phyloP scores from a whole-genome alignment of 805 yeast genomes.

The Candida berthetii region DNA sequence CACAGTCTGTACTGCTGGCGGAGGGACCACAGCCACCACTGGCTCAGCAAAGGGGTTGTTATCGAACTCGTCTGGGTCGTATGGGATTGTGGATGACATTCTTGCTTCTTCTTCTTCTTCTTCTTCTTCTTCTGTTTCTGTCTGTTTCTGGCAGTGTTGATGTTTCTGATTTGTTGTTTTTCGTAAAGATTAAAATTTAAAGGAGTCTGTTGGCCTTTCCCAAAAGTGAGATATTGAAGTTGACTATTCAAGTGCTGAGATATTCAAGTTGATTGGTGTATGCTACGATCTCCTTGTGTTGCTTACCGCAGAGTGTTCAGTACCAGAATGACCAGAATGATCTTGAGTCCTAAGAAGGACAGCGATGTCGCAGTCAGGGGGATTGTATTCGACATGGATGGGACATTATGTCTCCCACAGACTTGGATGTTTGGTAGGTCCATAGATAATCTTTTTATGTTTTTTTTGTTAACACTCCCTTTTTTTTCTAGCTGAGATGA shows the following conservation, averaged over 20 bases:
- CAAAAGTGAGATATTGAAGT: slow-evolving; percentile 2
- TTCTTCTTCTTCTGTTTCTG: neutral
- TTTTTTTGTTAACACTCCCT: too few relatives aligned
- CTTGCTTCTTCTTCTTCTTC: neutral
- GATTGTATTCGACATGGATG: slow-evolving; percentile 74
- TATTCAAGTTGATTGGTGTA: too few relatives aligned
- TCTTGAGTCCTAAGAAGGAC: slow-evolving; percentile 13
- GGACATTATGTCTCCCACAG: slow-evolving; percentile 66
- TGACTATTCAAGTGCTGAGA: slow-evolving; percentile 3
- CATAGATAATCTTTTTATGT: too few relatives aligned
- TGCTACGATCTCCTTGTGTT: too few relatives aligned
- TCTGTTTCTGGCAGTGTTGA: neutral
- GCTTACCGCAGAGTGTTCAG: too few relatives aligned
- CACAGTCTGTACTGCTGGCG: slow-evolving; percentile 3
- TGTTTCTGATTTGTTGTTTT: neutral
- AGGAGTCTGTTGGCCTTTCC: neutral
- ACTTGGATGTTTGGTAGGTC: slow-evolving; percentile 41
- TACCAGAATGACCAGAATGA: slow-evolving; percentile 13
- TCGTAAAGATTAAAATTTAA: neutral
- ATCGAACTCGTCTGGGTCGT: slow-evolving; percentile 51
- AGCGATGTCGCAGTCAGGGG: slow-evolving; percentile 37
- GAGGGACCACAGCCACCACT: slow-evolving; percentile 14
- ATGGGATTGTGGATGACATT: slow-evolving; percentile 39
- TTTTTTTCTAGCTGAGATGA: slow-evolving; percentile 39
- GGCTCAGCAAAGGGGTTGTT: slow-evolving; percentile 59